Percentiles rank a stretch among this genome's conserved stretches.
Conservation (phyloP, 2,329 filamentous ascomycete genomes). For the Aureobasidium lini region DNA sequence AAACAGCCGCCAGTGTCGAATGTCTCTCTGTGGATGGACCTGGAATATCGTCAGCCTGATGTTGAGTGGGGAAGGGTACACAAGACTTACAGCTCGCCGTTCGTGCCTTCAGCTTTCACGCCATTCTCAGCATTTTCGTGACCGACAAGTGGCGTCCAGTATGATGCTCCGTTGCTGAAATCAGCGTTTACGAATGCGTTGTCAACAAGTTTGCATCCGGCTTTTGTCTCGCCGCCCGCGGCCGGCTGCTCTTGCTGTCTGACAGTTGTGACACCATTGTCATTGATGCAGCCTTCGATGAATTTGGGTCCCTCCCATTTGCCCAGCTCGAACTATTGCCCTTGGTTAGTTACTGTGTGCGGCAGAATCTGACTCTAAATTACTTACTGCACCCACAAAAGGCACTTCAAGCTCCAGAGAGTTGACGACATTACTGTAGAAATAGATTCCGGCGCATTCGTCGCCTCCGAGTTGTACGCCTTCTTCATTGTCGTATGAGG, state of each 20-base stretch:
- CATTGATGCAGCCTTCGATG: background rate
- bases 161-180: background rate
- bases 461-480: background rate
- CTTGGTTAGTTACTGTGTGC: too few species aligned
- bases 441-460: background rate
- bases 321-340: background rate
- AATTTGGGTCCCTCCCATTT: background rate
- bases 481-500: background rate
- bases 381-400: background rate
- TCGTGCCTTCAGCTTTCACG: background rate
- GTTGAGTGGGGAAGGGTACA: background rate
- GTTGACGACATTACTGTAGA: background rate
- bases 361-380: too few species aligned
- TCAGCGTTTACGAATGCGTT: background rate
- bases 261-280: background rate
- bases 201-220: background rate
- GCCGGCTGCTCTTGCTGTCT: background rate
- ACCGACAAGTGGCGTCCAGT: background rate
- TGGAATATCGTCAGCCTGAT: background rate
- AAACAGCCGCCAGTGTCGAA: background rate
- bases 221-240: background rate
- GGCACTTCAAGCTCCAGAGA: background rate
- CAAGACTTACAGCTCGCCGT: background rate
- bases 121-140: background rate
- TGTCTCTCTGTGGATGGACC: background rate